A percentile compares a stretch with the other conserved stretches of the same genome.
These are phyloP conservation scores for Anethum foeniculum DNA, from an alignment of 140 eudicot genomes.

Conservation along the genomic window DNA sequence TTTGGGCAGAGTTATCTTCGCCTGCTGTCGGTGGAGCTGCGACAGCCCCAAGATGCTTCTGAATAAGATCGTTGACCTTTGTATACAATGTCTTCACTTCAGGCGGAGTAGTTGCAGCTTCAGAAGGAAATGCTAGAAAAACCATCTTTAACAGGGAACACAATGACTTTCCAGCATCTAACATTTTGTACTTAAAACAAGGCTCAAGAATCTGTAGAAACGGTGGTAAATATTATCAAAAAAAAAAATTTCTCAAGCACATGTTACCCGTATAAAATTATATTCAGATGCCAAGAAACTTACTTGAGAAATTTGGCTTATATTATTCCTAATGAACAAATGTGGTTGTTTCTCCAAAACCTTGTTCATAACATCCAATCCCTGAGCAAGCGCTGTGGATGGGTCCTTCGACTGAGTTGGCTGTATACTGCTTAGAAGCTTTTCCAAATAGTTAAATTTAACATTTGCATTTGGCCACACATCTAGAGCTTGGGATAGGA, in stretches of 20 bases:
- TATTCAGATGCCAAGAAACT: constrained; percentile 7
- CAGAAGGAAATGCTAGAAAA: constrained; percentile 84
- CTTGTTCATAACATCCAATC: constrained; percentile 97
- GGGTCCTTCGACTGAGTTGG: constrained; percentile 98
- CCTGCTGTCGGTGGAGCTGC: constrained; percentile 81
- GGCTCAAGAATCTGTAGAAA: constrained; percentile 87
- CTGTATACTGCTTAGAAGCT: constrained; percentile 83
- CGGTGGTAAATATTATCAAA: background rate
- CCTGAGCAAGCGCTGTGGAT: constrained; percentile 97
- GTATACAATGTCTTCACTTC: constrained; percentile 75
- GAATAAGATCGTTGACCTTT: constrained; percentile 82
- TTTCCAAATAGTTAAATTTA: constrained; percentile 91
- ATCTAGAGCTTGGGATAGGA: constrained; percentile 90
- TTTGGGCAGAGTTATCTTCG: constrained; percentile 85
- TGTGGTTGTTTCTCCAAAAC: constrained; percentile 98
- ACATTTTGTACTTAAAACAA: constrained; percentile 90
- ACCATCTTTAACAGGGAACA: constrained; percentile 94
- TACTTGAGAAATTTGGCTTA: constrained; percentile 92
- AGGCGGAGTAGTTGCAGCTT: constrained; percentile 65
- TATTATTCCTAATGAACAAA: constrained; percentile 86
- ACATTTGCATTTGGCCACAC: constrained; percentile 99
- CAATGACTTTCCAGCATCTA: constrained; percentile 91
- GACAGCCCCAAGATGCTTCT: constrained; percentile 82
- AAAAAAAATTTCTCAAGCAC: no score
- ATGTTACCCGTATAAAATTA: constrained; percentile 3